A percentile compares a stretch with the other conserved stretches of the same genome.
phyloP scores from a whole-genome alignment of 495 filamentous ascomycete species.

The Aspergillus sclerotiicarbonarius region DNA sequence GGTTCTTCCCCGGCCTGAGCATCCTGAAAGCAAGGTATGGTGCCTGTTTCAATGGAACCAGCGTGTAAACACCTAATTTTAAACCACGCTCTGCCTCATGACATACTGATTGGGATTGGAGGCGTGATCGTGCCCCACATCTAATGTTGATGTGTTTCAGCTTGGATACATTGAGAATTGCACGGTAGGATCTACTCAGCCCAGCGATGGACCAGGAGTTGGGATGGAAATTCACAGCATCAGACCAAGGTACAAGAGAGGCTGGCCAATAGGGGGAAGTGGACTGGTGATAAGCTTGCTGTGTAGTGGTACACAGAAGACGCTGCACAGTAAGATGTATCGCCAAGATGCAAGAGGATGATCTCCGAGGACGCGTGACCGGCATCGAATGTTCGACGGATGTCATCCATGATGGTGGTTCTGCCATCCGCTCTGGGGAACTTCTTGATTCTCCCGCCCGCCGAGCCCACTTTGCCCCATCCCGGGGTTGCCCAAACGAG shows the following conservation, averaged over 20 bases:
- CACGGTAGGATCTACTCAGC: not conserved
- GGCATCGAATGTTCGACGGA: slow-evolving; percentile 11
- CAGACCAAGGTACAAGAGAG: not conserved
- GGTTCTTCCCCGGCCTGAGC: not conserved
- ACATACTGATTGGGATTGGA: not conserved
- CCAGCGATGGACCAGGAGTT: slow-evolving; percentile 3
- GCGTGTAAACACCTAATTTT: not conserved
- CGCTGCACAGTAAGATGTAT: too few relatives aligned
- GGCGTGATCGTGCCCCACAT: not conserved
- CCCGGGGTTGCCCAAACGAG: not conserved
- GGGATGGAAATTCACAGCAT: not conserved
- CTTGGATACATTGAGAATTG: not conserved
- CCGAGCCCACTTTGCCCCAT: slow-evolving; percentile 3
- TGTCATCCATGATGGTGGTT: too few relatives aligned
- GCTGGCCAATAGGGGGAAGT: slow-evolving; percentile 8
- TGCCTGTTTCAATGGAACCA: not conserved
- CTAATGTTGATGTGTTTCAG: not conserved
- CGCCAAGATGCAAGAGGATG: slow-evolving; percentile 1
- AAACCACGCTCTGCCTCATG: not conserved
- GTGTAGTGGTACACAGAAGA: not conserved
- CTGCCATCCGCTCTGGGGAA: not conserved
- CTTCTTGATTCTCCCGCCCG: not conserved
- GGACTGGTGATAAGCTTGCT: slow-evolving; percentile 11
- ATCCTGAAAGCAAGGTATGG: not conserved
- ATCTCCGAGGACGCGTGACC: slow-evolving; percentile 12